Evolutionary conservation across 2,329 filamentous ascomycete species (phyloP), one percentile per base, ranked within the genome.

Genomic region (Monosporascus sp.): DNA sequence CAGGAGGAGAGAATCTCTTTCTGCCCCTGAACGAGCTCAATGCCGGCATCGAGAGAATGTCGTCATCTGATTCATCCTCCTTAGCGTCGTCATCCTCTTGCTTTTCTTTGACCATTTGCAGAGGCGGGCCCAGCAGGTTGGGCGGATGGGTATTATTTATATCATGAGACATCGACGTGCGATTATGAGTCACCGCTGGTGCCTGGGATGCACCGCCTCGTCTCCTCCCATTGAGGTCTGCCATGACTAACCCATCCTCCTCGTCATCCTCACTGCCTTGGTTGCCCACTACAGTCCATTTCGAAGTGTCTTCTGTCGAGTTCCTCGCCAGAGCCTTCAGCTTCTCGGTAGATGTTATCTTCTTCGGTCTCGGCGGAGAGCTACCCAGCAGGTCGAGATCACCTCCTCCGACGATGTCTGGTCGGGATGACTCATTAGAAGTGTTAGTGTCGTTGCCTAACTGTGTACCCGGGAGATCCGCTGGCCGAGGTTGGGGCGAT

Each of bases 271-370:
- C 63, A 26, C 50, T 56, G 31, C 51, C 59, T 28, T 60, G 48
- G 24, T 60, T 60, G 22, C 63, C 65, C 15, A 80, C 75, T 22
- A 78, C 71, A 5, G 76, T 78, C 77, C 77, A 80, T n/a, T 77
- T 70, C 5, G 75, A 77, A 61, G 74, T 78, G 52, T 76, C 72
- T 50, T 78, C 78, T n/a, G 77, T 62, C 6, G 79, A 78, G 24
- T 68, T 70, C 57, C 79, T 70, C 17, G 80, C 80, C 48, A 83
- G 65, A 3, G 76, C 76, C 53, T 79, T 74, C 40, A 83, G 65
- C 5, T 75, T 75, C 57, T 83, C 79, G 1, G 79, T 80, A 11
- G 80, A 81, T 4, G 79, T 81, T 28, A 81, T 75, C 63, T 80
- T 79, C 59, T 76, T 79, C 2, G 79, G 78, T 26, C 73, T 71